These are phyloP conservation scores for Westerdykella sp. DNA, from an alignment of 2,329 filamentous ascomycete genomes.

Conservation along the genomic window DNA sequence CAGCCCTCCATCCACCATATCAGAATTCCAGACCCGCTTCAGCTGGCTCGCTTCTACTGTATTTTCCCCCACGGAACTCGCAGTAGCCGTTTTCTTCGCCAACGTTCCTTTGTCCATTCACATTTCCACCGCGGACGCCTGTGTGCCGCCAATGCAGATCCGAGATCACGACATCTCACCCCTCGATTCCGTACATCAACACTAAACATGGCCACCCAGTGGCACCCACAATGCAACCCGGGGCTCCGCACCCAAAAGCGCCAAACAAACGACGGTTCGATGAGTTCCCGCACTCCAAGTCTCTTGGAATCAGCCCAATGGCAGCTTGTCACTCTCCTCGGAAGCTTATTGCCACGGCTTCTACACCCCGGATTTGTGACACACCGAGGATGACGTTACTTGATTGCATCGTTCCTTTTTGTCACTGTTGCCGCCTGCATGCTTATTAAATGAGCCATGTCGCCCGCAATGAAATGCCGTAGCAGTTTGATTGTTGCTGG, in stretches of 20 bases:
- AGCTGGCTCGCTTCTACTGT: too few relatives aligned
- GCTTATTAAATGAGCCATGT: neutral
- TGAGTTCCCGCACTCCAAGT: slow-evolving; percentile 8
- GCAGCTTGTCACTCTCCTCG: slow-evolving; percentile 1
- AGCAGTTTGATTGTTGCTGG: neutral
- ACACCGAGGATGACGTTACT: slow-evolving; percentile 9
- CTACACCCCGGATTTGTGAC: too few relatives aligned
- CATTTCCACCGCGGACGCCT: neutral
- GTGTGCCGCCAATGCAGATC: slow-evolving; percentile 15
- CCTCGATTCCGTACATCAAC: slow-evolving; percentile 23
- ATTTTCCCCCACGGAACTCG: too few relatives aligned
- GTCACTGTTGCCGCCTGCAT: slow-evolving; percentile 1
- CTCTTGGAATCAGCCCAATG: slow-evolving; percentile 15
- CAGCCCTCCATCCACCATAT: too few relatives aligned
- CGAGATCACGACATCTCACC: slow-evolving; percentile 32
- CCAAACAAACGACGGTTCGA: neutral
- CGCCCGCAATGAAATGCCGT: neutral
- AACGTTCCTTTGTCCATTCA: neutral
- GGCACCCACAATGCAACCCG: slow-evolving; percentile 6
- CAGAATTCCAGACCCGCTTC: too few relatives aligned
- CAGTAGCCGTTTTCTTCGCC: neutral
- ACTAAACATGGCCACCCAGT: neutral
- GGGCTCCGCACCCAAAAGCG: slow-evolving; percentile 1
- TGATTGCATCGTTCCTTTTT: slow-evolving; percentile 28
- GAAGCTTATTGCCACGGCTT: neutral